Base-by-base conservation (phyloP, 1,139 yeast genomes). In the Hyphopichia wangnamkhiaoensis region DNA sequence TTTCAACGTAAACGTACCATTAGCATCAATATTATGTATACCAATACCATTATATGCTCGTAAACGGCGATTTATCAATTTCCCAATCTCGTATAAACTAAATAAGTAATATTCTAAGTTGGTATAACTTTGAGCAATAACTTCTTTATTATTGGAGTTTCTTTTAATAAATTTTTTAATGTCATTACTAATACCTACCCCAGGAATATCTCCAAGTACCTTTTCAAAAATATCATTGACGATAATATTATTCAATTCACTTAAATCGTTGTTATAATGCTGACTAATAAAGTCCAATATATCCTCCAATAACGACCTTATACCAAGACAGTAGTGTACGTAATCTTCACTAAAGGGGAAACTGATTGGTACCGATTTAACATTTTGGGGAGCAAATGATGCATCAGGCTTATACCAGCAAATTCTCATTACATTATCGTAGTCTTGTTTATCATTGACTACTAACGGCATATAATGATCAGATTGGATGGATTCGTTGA, bases 391-490 rank as follows among this genome's bases (percentile, higher is more conserved):
- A 5, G 71, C 65, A 55, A 71, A 71, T 39, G 69, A 56, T 2
- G 76, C 74, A 34, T 74, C 75, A 12, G 76, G 71, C 43, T 77
- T 76, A 56, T 84, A 85, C 89, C 96, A 90, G 45, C 90, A 76
- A 14, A 81, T 71, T 40, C 70, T 68, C 53, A 82, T 71, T 37
- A 84, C 80, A 53, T 75, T 80, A 16, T 80, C 82, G 58, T 82
- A 88, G 37, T 84, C 77, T 14, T 71, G 68, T 37, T 67, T 60
- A 38, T 80, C 80, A 43, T 80, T 76, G 25, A 90, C 82, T 0
- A 77, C 76, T 65, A 90, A 75, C 8, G 97, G 96, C 88, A 87
- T 88, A 52, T 89, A 88, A 54, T 88, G 95, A 58, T 91, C 97
- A 18, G 84, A 83, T 46, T 80, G 79, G 33, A 90, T 78, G 7